Percentiles rank a stretch among this genome's conserved stretches.
These are phyloP conservation scores for Chenopodium album DNA, from an alignment of 148 eudicot genomes.

Conservation along the genomic window DNA sequence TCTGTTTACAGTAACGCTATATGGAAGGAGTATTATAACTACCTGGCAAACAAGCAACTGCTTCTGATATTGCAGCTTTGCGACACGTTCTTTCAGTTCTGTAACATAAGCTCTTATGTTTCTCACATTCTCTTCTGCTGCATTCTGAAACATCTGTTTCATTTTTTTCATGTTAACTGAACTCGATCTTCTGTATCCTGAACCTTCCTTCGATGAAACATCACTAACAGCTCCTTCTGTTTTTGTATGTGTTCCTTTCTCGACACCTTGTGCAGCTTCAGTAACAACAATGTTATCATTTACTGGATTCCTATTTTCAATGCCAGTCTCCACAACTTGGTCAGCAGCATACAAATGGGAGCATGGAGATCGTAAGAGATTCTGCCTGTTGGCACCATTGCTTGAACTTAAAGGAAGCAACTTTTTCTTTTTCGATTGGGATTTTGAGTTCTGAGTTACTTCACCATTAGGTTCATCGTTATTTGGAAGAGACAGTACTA, in stretches of 20 bases:
- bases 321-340: slow-evolving; percentile 66
- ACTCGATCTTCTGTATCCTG: slow-evolving; percentile 58
- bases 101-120: slow-evolving; percentile 86
- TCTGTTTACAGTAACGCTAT: neutral
- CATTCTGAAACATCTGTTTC: slow-evolving; percentile 93
- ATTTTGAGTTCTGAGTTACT: slow-evolving; percentile 43
- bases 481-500: slow-evolving; percentile 82
- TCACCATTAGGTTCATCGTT: slow-evolving; percentile 37
- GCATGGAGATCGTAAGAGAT: slow-evolving; percentile 70
- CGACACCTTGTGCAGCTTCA: slow-evolving; percentile 45
- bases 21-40: neutral
- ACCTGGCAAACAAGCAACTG: slow-evolving; percentile 96
- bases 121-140: slow-evolving; percentile 91
- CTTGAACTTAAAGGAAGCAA: slow-evolving; percentile 71
- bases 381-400: slow-evolving; percentile 52
- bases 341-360: slow-evolving; percentile 61
- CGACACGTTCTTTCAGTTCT: slow-evolving; percentile 87
- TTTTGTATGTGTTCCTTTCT: slow-evolving; percentile 61
- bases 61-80: slow-evolving; percentile 88
- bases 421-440: slow-evolving; percentile 68
- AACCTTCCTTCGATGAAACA: slow-evolving; percentile 74
- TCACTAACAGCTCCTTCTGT: slow-evolving; percentile 63
- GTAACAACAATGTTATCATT: slow-evolving; percentile 31
- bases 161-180: slow-evolving; percentile 94
- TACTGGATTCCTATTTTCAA: slow-evolving; percentile 68